Conservation (phyloP, 2,329 filamentous ascomycete genomes). For the Aspergillus niger region DNA sequence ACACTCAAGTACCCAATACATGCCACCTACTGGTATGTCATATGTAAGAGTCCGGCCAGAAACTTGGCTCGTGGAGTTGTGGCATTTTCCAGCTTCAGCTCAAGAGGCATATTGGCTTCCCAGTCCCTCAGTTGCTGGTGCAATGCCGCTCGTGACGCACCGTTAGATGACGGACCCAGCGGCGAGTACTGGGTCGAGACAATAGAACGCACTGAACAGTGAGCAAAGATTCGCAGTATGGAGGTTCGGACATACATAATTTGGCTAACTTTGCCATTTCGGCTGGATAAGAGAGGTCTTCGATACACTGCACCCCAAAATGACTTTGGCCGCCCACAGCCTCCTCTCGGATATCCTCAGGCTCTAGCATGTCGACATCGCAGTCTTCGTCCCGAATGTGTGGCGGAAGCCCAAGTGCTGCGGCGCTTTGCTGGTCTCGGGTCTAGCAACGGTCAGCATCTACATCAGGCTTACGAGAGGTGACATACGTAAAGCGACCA, state of each 20-base stretch:
- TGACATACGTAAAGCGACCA: conserved; percentile 54
- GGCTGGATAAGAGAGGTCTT: conserved; percentile 37
- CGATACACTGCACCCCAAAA: conserved; percentile 35
- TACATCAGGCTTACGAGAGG: neutral
- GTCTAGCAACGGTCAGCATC: conserved; percentile 30
- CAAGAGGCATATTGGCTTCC: conserved; percentile 41
- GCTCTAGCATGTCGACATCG: conserved; percentile 45
- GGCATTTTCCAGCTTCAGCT: conserved; percentile 37
- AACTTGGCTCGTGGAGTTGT: conserved; percentile 38
- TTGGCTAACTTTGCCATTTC: conserved; percentile 45
- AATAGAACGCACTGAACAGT: conserved; percentile 20
- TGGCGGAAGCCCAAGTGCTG: conserved; percentile 49
- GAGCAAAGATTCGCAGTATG: neutral
- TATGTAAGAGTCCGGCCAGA: conserved; percentile 45
- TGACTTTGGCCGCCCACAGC: conserved; percentile 29
- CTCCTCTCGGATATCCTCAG: conserved; percentile 39
- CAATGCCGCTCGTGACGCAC: conserved; percentile 25
- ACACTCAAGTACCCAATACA: neutral
- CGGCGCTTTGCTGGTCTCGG: conserved; percentile 52
- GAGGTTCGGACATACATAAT: conserved; percentile 29
- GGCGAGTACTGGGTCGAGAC: conserved; percentile 42
- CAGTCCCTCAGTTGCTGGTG: conserved; percentile 42
- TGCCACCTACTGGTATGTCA: conserved; percentile 48
- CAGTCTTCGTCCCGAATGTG: conserved; percentile 55
- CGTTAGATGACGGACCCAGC: conserved; percentile 24